Base-by-base conservation (phyloP, 768 basidiomycete species). In the Russula foetens region DNA sequence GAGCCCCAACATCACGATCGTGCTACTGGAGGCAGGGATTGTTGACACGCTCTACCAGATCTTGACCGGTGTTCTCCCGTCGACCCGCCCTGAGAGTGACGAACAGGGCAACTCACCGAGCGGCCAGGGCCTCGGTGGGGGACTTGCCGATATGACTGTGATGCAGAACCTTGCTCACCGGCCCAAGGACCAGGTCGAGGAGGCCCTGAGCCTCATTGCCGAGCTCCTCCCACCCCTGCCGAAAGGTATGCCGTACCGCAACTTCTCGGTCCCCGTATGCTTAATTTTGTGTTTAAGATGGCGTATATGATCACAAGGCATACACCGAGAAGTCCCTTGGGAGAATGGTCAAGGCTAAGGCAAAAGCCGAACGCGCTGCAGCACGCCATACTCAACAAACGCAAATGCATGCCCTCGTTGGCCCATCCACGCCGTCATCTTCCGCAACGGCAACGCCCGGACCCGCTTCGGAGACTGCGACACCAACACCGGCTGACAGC, bases 91-190 rank as follows among this genome's bases (percentile, higher is more conserved):
- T 31, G 80, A 73, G 50, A 74, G 77, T 28, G 76, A 80, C 47
- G 84, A 86, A 60, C 84, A 88, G 70, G 86, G 85, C 5, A 79
- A 77, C 63, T 79, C 81, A 0, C 71, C 65, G 7, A 78, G 77
- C 28, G 86, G 88, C 0, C 91, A 93, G 72, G 91, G 90, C 12
- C 74, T 94, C 1, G 90, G 90, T 29, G 92, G 91, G 47, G 91
- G 92, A 29, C 74, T 95, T 4, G 93, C 92, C 19, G 95, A 98
- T 70, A 94, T 98, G 92, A 88, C 92, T 7, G 92, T 99, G 28
- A 92, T 98, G 86, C 92, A 98, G 74, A 98, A 96, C 71, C 76
- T 99, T 47, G 93, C 93, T 0, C 94, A 98, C 72, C 81, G 94
- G 29, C 90, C 97, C 4, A 98, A 98, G 74, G 97, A 99, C 61